These are phyloP conservation scores for Leucosporidium creatinivorum DNA, from an alignment of 768 basidiomycete genomes.

Conservation along the genomic window DNA sequence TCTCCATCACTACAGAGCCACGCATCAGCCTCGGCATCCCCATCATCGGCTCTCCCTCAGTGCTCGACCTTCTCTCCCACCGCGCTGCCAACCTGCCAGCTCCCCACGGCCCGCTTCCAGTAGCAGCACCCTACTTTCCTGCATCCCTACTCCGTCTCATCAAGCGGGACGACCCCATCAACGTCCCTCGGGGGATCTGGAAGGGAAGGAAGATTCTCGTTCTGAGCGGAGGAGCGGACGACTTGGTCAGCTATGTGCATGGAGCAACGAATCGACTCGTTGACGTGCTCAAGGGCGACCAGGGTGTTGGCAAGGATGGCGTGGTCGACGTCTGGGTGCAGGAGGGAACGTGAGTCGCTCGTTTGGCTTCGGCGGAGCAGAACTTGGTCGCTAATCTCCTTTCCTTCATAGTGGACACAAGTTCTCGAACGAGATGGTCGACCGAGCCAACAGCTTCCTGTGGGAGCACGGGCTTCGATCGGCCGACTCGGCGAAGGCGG, in stretches of 20 bases:
- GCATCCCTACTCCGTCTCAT: conserved; percentile 5
- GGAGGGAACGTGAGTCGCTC: conserved; percentile 15
- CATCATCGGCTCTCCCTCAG: conserved; percentile 35
- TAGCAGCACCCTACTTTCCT: conserved; percentile 20
- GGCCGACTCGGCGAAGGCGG: too few species aligned
- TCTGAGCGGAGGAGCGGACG: conserved; percentile 60
- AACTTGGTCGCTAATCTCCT: background rate
- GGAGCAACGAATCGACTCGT: conserved; percentile 57
- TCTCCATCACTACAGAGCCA: conserved; percentile 23
- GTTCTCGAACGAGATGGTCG: conserved; percentile 57
- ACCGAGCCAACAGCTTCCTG: conserved; percentile 43
- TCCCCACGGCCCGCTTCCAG: conserved; percentile 5
- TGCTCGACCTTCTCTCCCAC: conserved; percentile 20
- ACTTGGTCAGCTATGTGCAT: conserved; percentile 46
- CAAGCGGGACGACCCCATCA: conserved; percentile 6
- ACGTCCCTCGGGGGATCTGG: background rate
- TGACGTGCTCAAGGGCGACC: conserved; percentile 39
- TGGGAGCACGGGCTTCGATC: conserved; percentile 8
- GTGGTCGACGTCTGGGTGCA: conserved; percentile 19
- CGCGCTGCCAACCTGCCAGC: conserved; percentile 18
- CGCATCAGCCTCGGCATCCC: conserved; percentile 34
- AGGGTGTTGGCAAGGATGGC: background rate
- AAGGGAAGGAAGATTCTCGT: conserved; percentile 64
- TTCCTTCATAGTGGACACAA: conserved; percentile 53
- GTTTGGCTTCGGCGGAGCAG: background rate